Conservation (phyloP, 148 eudicot species). For the Diospyros lotus region DNA sequence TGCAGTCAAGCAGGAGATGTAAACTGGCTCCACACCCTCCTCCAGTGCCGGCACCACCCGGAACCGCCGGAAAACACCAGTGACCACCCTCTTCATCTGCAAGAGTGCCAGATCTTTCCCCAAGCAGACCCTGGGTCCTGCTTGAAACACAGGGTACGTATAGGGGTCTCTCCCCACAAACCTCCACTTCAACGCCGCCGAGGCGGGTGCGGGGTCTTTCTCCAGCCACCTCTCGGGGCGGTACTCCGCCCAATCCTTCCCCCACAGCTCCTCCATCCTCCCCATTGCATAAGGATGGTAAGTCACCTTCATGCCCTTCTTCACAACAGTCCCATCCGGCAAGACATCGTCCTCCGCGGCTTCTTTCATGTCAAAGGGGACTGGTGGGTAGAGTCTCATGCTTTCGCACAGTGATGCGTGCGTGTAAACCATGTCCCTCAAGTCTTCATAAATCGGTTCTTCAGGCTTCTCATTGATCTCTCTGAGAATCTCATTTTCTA, state of each 20-base stretch:
- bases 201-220: slow-evolving; percentile 11
- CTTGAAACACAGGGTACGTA: slow-evolving; percentile 42
- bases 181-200: slow-evolving; percentile 9
- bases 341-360: slow-evolving; percentile 32
- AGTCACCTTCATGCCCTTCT: slow-evolving; percentile 21
- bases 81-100: slow-evolving; percentile 50
- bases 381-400: slow-evolving; percentile 57
- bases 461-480: slow-evolving; percentile 24
- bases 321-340: slow-evolving; percentile 41
- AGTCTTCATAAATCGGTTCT: slow-evolving; percentile 26
- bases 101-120: slow-evolving; percentile 54
- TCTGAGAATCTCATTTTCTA: slow-evolving; percentile 20
- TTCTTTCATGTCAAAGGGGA: slow-evolving; percentile 30
- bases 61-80: slow-evolving; percentile 33
- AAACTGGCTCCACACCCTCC: slow-evolving; percentile 30
- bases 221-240: slow-evolving; percentile 40
- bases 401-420: slow-evolving; percentile 42
- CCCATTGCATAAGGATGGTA: slow-evolving; percentile 43
- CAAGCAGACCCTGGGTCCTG: slow-evolving; percentile 44
- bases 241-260: slow-evolving; percentile 34
- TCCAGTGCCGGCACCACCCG: slow-evolving; percentile 38
- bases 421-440: slow-evolving; percentile 39
- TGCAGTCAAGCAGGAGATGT: slow-evolving; percentile 17
- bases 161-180: slow-evolving; percentile 26
- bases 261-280: slow-evolving; percentile 35